A percentile compares a stretch with the other conserved stretches of the same genome.
These are phyloP conservation scores for Guadua angustifolia DNA, from an alignment of 176 grass and related monocot genomes.

Conservation along the genomic window DNA sequence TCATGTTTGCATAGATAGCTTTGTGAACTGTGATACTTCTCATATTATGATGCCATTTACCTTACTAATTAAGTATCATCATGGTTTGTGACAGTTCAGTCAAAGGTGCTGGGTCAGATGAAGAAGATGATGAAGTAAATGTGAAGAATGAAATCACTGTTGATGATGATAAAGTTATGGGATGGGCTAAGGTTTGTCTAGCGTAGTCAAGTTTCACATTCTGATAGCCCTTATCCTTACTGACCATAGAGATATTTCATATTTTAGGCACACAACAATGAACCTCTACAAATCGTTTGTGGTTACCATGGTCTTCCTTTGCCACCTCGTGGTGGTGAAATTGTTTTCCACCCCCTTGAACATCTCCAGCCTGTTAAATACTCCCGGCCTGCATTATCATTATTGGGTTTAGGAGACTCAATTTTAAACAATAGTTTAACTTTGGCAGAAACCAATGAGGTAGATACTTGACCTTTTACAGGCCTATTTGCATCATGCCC, in stretches of 20 bases:
- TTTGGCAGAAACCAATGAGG: conserved; percentile 63
- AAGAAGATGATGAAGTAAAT: conserved; percentile 69
- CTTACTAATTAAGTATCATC: conserved; percentile 34
- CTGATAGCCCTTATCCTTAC: conserved; percentile 40
- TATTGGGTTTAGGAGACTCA: conserved; percentile 59
- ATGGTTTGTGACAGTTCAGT: conserved; percentile 75
- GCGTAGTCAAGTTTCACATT: conserved; percentile 31
- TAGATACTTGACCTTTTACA: conserved; percentile 42
- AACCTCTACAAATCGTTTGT: conserved; percentile 94
- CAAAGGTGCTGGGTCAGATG: conserved; percentile 77
- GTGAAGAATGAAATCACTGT: conserved; percentile 65
- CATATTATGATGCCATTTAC: conserved; percentile 9
- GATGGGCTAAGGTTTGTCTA: conserved; percentile 92
- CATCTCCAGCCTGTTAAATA: conserved; percentile 95
- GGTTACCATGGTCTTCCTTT: conserved; percentile 84
- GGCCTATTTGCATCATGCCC: conserved; percentile 5
- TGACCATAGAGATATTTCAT: conserved; percentile 25
- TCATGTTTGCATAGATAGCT: conserved; percentile 17
- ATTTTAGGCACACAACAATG: conserved; percentile 89
- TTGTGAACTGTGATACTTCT: conserved; percentile 35
- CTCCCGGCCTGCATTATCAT: conserved; percentile 58
- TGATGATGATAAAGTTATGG: conserved; percentile 92
- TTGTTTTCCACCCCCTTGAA: conserved; percentile 85
- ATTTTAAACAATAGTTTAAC: conserved; percentile 47
- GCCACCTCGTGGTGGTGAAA: conserved; percentile 77